Base-by-base conservation (phyloP, 2,329 filamentous ascomycete genomes). In the Alternaria incomplexa region DNA sequence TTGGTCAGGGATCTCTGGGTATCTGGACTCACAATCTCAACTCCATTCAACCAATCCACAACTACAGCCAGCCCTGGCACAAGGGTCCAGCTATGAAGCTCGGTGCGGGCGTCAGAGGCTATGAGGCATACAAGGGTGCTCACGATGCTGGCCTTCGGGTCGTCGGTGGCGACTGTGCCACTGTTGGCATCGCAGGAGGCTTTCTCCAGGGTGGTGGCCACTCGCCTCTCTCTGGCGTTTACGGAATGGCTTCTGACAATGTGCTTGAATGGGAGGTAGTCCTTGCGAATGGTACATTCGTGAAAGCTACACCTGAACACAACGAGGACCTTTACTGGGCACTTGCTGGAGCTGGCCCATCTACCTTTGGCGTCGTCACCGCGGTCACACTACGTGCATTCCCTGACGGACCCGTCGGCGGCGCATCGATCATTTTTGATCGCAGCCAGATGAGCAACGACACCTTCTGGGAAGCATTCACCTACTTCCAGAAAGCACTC, bases 321-420 rank as follows among this genome's bases (percentile, higher is more conserved):
- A 74, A 78, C 60, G 28, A 65, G 1, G 77, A 79, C 46, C 72
- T 79, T 3, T 79, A 77, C 67, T 80, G 77, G 77, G 78, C 77
- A 4, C 61, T 80, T 7, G 65, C 60, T 13, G 77, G 75, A 25
- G 76, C 77, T 4, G 71, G 70, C 2, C 73, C 73, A 22, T 68
- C 73, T 11, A 74, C 74, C 0, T 80, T 70, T 54, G 77, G 67
- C 12, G 69, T 78, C 13, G 73, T 75, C 10, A 54, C 72, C 22
- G 72, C 74, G 2, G 36, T 75, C n/a, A 77, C 74, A 6, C 64
- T 75, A 12, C 36, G 36, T 43, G 36, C 36, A n/a, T 43, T 43
- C 9, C 15, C 15, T 9, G 36, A 43, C n/a, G 36, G 15, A n/a
- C 36, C 36, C 8, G n/a, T 43, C n/a, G 36, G 36, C n/a, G 36